phyloP scores from a whole-genome alignment of 164 flowering plant genomes.

The Stephania cephalantha region DNA sequence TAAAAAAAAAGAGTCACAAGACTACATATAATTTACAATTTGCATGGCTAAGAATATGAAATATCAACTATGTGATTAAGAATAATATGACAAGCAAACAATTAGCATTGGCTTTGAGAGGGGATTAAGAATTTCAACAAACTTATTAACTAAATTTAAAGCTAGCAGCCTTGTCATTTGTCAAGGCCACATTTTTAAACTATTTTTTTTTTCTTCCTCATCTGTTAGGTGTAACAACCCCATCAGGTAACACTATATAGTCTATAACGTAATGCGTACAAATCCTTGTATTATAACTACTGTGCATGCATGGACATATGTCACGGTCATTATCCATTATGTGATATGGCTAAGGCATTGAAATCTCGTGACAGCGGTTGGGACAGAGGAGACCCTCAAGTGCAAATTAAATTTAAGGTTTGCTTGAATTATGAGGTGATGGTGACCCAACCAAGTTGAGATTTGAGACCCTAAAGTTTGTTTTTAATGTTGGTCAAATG shows the following conservation, averaged over 20 bases:
- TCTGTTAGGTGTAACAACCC: conserved; percentile 2
- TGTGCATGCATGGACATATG: not conserved
- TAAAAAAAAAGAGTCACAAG: no score
- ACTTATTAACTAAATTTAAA: not conserved
- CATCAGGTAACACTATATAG: not conserved
- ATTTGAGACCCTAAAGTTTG: not conserved
- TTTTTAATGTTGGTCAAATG: not conserved
- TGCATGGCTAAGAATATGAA: no score
- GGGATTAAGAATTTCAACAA: not conserved
- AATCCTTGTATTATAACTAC: not conserved
- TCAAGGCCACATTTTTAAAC: not conserved
- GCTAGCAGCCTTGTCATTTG: not conserved
- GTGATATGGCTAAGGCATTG: not conserved
- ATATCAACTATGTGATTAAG: not conserved
- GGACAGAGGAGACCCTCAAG: not conserved
- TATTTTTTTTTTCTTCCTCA: not conserved
- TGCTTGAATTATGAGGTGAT: not conserved
- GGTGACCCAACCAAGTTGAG: not conserved
- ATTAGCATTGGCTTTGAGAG: not conserved
- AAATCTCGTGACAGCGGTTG: not conserved
- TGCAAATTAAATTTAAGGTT: not conserved
- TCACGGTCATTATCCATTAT: not conserved
- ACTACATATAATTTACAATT: no score
- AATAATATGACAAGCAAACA: not conserved
- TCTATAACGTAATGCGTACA: not conserved